A percentile compares a stretch with the other conserved stretches of the same genome.
These are phyloP conservation scores for Mortierella antarctica DNA, from an alignment of 192 early-diverging fungal genomes.

Conservation along the genomic window DNA sequence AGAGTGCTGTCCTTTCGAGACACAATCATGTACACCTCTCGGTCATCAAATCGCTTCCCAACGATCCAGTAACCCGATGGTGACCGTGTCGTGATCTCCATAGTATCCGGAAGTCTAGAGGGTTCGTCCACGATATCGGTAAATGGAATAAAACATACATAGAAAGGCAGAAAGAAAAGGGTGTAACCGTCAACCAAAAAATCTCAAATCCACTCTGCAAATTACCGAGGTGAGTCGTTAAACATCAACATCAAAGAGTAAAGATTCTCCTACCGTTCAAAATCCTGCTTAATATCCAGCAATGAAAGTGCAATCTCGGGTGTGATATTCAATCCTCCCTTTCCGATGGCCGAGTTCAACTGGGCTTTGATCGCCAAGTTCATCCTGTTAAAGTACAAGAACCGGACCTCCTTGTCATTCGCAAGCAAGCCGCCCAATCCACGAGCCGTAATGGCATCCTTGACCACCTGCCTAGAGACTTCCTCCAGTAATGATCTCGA, in stretches of 20 bases:
- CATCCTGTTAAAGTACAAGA: constrained; percentile 60
- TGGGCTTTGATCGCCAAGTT: constrained; percentile 64
- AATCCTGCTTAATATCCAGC: constrained; percentile 64
- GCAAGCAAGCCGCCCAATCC: constrained; percentile 21
- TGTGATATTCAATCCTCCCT: constrained; percentile 51
- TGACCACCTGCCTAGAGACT: constrained; percentile 29
- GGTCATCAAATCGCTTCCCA: constrained; percentile 60
- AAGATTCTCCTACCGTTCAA: constrained; percentile 51
- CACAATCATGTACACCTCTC: constrained; percentile 65
- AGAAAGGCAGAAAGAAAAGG: constrained; percentile 3
- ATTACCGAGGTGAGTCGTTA: not conserved
- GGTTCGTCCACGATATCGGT: too few relatives aligned
- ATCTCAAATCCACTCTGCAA: too few relatives aligned
- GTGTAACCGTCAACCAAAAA: not conserved
- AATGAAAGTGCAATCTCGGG: constrained; percentile 63
- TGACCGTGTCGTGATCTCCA: constrained; percentile 65
- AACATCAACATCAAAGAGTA: not conserved
- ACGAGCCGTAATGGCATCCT: constrained; percentile 35
- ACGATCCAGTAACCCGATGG: constrained; percentile 66
- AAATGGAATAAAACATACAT: not conserved
- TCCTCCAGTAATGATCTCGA: constrained; percentile 28
- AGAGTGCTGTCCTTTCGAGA: constrained; percentile 66
- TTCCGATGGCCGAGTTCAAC: constrained; percentile 30
- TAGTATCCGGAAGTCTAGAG: constrained; percentile 53
- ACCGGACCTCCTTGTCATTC: constrained; percentile 57